Evolutionary conservation across 2,329 filamentous ascomycete species (phyloP).

Genomic region (Teratosphaeria pseudoeucalypti): DNA sequence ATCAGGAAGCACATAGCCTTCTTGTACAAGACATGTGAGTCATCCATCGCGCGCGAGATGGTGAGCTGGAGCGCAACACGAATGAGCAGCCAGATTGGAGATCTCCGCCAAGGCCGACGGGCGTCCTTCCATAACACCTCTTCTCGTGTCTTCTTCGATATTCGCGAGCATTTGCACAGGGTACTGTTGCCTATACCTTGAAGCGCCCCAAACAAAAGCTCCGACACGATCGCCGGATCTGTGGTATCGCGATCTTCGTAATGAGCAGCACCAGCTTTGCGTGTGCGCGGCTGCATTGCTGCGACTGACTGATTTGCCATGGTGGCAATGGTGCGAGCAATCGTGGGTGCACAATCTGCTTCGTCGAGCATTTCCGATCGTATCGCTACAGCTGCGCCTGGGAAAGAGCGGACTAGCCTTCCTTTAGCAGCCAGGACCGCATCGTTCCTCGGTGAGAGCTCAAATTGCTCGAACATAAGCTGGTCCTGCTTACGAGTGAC

Average conservation of each 20-base stretch:
- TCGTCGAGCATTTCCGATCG: conserved; percentile 16
- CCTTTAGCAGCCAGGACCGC: conserved; percentile 42
- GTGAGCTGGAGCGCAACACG: conserved; percentile 48
- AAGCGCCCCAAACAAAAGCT: conserved; percentile 51
- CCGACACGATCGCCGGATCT: conserved; percentile 47
- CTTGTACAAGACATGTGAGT: conserved; percentile 17
- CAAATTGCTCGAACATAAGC: conserved; percentile 49
- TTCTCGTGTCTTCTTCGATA: conserved; percentile 53
- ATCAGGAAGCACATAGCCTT: conserved; percentile 30
- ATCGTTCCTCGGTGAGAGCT: conserved; percentile 45
- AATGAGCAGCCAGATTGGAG: conserved; percentile 52
- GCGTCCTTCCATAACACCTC: conserved; percentile 44
- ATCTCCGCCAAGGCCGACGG: conserved; percentile 50
- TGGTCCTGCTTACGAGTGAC: conserved; percentile 18
- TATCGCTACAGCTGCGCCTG: conserved; percentile 38
- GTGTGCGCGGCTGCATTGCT: conserved; percentile 10
- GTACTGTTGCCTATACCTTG: conserved; percentile 39
- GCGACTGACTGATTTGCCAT: conserved; percentile 11
- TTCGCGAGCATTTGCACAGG: conserved; percentile 22
- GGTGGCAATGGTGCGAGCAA: conserved; percentile 10
- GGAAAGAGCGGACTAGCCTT: conserved; percentile 52
- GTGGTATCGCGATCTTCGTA: conserved; percentile 49
- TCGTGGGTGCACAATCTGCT: conserved; percentile 5
- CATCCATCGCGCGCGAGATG: conserved; percentile 28
- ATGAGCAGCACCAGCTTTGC: conserved; percentile 41